These are phyloP conservation scores for Diutina ranongensis DNA, from an alignment of 1,139 yeast species.

Conservation along the genomic window DNA sequence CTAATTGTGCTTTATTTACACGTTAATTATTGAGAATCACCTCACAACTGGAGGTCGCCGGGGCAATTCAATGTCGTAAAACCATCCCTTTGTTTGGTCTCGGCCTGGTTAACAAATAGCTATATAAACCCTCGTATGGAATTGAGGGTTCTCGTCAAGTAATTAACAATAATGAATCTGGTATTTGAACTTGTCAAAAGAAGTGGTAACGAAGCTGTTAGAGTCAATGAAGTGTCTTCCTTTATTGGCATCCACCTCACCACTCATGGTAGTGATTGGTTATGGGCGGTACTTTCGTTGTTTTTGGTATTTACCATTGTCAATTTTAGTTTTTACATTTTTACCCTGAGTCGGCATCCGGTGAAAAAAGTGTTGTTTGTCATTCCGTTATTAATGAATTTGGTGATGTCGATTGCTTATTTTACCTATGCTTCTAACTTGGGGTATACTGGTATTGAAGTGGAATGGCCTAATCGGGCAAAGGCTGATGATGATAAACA, in stretches of 20 bases:
- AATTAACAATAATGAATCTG: neutral
- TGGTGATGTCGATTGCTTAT: conserved; percentile 40
- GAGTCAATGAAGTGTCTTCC: conserved; percentile 31
- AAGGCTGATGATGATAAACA: conserved; percentile 24
- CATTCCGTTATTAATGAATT: conserved; percentile 34
- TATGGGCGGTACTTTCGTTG: conserved; percentile 52
- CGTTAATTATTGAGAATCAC: neutral
- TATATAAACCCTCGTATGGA: too few species aligned
- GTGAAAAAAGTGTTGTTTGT: conserved; percentile 32
- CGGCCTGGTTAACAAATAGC: neutral
- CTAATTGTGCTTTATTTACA: too few species aligned
- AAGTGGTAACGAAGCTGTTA: conserved; percentile 34
- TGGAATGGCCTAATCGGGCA: conserved; percentile 43
- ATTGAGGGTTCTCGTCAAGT: too few species aligned
- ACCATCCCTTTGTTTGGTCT: neutral
- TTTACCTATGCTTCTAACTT: conserved; percentile 58
- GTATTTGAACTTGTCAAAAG: conserved; percentile 4
- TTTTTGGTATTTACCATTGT: conserved; percentile 33
- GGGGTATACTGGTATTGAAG: conserved; percentile 46
- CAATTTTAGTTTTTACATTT: conserved; percentile 28
- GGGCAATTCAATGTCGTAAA: neutral
- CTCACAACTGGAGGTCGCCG: too few species aligned
- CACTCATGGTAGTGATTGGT: conserved; percentile 55
- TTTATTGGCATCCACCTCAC: conserved; percentile 42
- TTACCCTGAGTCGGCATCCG: conserved; percentile 21